Base-by-base conservation (phyloP, 208 protist species). In the Angomonas desouzai region DNA sequence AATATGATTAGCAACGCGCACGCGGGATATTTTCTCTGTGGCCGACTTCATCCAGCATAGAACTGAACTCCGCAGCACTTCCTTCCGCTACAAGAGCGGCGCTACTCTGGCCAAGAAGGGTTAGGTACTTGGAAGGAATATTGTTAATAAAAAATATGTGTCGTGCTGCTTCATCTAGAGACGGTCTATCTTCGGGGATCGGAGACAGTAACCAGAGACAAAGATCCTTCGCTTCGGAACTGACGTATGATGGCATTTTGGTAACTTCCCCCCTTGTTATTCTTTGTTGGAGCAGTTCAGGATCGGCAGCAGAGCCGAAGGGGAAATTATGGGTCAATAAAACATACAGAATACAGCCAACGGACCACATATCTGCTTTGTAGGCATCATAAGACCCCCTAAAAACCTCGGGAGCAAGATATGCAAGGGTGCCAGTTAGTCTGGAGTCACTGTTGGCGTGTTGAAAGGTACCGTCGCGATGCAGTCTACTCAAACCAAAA, bases 401-500 rank as follows among this genome's bases (percentile, higher is more conserved):
- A 28, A 96, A 83, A 20, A 93, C 87, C 59, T 96, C 90, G 0
- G 90, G 90, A 1, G 87, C 85, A 0, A 89, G 77, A 60, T 92
- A 96, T 2, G 81, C 81, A 20, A 93, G 68, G 7, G 90, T 96
- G 11, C 90, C 90, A 2, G 82, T 89, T 13, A 91, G 61, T 0
- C 80, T 88, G 61, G 89, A 89, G 59, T 92, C 85, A 48, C 74
- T 77, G 28, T 75, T 66, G 25, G 69, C 61, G 10, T 79, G 83
- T 27, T 75, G 66, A 56, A 87, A 86, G 66, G 83, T 83, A 45
- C 76, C 81, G 62, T 89, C 79, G 18, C 77, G 72, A 56, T 94
- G 84, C n/a, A 96, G 75, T 0, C 87, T 77, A 53, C 84, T 92
- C 33, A 96, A 72, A 6, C 90, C 90, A 79, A 93, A 96, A 64